Evolutionary conservation across 1,139 yeast genomes (phyloP).

Genomic region (Pichia inconspicua): DNA sequence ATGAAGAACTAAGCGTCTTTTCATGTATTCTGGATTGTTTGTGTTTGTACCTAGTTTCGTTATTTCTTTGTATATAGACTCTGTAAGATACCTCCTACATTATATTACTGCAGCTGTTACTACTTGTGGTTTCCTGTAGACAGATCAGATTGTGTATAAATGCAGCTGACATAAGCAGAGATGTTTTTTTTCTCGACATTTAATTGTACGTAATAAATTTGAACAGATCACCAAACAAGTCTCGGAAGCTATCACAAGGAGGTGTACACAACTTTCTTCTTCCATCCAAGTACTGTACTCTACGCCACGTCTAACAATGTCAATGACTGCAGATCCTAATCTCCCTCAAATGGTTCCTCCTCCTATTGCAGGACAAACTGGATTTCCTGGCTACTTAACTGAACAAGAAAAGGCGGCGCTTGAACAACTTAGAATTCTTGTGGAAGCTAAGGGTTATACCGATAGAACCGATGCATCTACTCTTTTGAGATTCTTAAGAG

Average conservation of each 20-base stretch:
- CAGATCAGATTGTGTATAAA: no score
- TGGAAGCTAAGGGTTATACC: conserved; percentile 57
- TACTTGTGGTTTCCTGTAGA: no score
- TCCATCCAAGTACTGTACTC: background rate
- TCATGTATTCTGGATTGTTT: background rate
- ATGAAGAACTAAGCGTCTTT: background rate
- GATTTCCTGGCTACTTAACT: conserved; percentile 77
- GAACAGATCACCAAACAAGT: background rate
- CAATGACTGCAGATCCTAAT: conserved; percentile 6
- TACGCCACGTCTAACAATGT: background rate
- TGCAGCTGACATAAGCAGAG: background rate
- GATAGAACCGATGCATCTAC: conserved; percentile 86
- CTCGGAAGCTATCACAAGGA: background rate
- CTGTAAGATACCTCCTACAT: background rate
- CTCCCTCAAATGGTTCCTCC: conserved; percentile 45
- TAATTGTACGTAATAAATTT: background rate
- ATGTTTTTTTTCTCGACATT: background rate
- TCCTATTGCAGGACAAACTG: conserved; percentile 50
- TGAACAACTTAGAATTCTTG: conserved; percentile 47
- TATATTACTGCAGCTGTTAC: no score
- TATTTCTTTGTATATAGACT: background rate
- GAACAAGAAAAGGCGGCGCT: conserved; percentile 57
- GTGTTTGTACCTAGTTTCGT: no score
- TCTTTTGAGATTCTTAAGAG: conserved; percentile 77
- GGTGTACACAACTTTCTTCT: background rate